Conservation (phyloP, 2,329 filamentous ascomycete species). For the Aspergillus texensis region DNA sequence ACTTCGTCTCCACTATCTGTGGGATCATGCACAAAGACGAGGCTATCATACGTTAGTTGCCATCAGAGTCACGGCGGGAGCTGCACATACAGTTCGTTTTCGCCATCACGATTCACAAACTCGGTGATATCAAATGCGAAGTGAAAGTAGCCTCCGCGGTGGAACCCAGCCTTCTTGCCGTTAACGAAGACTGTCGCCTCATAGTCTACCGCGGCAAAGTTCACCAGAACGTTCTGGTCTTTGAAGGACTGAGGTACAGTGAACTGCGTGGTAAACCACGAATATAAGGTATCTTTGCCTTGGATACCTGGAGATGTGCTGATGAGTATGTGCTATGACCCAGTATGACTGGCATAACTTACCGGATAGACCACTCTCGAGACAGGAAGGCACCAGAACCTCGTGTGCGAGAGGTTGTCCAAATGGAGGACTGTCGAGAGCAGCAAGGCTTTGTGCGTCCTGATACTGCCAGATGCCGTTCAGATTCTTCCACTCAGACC, state of each 20-base stretch:
- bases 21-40: conserved; percentile 69
- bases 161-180: conserved; percentile 53
- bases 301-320: conserved; percentile 38
- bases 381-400: conserved; percentile 57
- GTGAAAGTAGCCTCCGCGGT: conserved; percentile 64
- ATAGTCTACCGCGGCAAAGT: conserved; percentile 57
- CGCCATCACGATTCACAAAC: conserved; percentile 41
- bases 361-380: conserved; percentile 58
- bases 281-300: conserved; percentile 40
- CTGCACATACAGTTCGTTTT: conserved; percentile 56
- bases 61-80: conserved; percentile 13
- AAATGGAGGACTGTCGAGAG: conserved; percentile 48
- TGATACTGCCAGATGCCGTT: conserved; percentile 54
- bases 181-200: conserved; percentile 62
- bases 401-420: conserved; percentile 45
- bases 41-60: conserved; percentile 38
- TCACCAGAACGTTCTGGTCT: conserved; percentile 46
- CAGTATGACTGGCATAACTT: not conserved
- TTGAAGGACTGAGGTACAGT: conserved; percentile 49
- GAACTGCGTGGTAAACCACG: conserved; percentile 55
- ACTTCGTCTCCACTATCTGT: conserved; percentile 60
- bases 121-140: conserved; percentile 64
- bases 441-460: conserved; percentile 42
- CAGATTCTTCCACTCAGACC: conserved; percentile 53
- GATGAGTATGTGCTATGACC: not conserved